Evolutionary conservation across 202 grass and related monocot species (phyloP), one percentile per base, ranked within the genome.

Genomic region (Elaeis oleifera): DNA sequence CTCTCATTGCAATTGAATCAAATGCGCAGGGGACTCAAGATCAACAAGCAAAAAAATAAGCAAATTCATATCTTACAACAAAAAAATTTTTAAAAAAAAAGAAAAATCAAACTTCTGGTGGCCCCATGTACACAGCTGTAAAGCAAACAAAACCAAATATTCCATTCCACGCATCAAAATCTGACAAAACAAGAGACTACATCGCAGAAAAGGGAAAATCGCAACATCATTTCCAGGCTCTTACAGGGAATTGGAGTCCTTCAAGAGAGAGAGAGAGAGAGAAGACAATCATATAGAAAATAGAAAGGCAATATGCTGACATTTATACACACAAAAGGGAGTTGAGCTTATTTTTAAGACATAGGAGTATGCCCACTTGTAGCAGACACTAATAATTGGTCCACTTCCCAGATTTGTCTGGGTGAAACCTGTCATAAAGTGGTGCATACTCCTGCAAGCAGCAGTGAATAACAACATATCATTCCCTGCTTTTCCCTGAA

Each of bases 381-480:
- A 3, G 57, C 57, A 59, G 57, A 6, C 22, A 31, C 13, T 44
- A 13, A 59, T 59, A 59, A 59, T 59, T 59, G 57, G 57, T 59
- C 57, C 27, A 25, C 25, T 31, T 6, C 57, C 57, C 57, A 59
- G 57, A 22, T 59, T 59, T 59, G 57, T 59, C 57, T 59, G 22
- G 25, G 6, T 59, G 57, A 22, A 31, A 22, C 57, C 16, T 59
- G 57, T 18, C 57, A 59, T 31, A 25, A 59, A 27, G 22, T 59
- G 57, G 57, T 15, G 57, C 57, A 59, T 31, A 59, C 23, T n/a
- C 57, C 57, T 59, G 57, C 57, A 59, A 31, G 36, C 2, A 44
- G 11, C 36, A 44, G 36, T 13, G 36, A 44, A 44, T 2, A 13
- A 44, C 11, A 13, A 13, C 36, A 44, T 44, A 44, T 44, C 36